Conservation (phyloP, 306 rosid genomes). For the Cyclanthera cordifolia region DNA sequence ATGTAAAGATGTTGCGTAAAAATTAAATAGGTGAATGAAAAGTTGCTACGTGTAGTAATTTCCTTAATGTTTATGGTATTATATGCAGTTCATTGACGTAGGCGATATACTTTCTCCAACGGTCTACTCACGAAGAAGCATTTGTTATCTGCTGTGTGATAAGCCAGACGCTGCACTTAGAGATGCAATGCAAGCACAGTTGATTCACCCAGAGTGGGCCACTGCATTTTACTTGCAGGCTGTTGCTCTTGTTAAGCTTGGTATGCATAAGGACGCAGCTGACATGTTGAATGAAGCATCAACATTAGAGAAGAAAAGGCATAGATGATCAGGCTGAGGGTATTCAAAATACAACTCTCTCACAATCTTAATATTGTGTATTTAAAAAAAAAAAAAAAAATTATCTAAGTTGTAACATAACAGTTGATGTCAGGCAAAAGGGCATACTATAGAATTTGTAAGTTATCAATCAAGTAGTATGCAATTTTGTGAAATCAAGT, state of each 20-base stretch:
- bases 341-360: constrained; percentile 9
- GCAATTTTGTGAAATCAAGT: constrained; percentile 24
- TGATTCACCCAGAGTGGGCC: constrained; percentile 63
- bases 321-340: constrained; percentile 32
- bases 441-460: background rate
- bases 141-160: constrained; percentile 56
- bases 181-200: constrained; percentile 80
- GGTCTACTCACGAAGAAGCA: constrained; percentile 53
- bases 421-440: constrained; percentile 2
- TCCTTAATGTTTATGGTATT: background rate
- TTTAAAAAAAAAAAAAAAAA: too few species aligned
- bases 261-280: constrained; percentile 60
- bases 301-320: constrained; percentile 49
- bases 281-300: constrained; percentile 68
- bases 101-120: constrained; percentile 64
- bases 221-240: constrained; percentile 82
- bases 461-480: constrained; percentile 16
- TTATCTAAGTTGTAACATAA: background rate
- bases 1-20: too few species aligned
- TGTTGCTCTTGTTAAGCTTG: constrained; percentile 68
- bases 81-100: constrained; percentile 44
- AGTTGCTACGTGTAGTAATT: too few species aligned
- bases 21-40: too few species aligned
- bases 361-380: background rate
- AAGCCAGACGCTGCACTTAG: constrained; percentile 70